Base-by-base conservation (phyloP, 768 basidiomycete genomes). In the Sarcodon aspratus region DNA sequence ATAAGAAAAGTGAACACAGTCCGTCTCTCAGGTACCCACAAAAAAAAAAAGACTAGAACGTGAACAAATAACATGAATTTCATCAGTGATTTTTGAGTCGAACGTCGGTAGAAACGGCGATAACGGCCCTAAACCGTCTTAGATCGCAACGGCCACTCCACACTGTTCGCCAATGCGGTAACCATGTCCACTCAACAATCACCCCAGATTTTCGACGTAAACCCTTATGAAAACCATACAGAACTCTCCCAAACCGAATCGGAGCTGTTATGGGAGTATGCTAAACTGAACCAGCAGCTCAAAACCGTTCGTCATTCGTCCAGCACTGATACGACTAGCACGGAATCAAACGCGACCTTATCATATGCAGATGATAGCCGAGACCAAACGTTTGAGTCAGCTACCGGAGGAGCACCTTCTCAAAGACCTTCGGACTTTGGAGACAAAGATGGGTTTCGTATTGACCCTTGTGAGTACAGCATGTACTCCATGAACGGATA, bases 401-500 rank as follows among this genome's bases (percentile, higher is more conserved):
- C 73, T 78, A 45, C 92, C 92, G 1, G 89, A 96, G 60, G 76
- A 85, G 52, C 69, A 71, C 46, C 74, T 97, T 59, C 68, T 97
- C 32, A 71, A 75, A 46, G 81, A 84, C 46, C 67, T 99, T 31
- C 74, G 93, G 35, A 72, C 78, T 6, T 69, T 99, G 43, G 95
- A 98, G 61, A 79, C 85, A 63, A 95, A 96, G 65, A 92, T 99
- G 85, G 90, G 88, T 7, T 72, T 99, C 48, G 93, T 97, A 0
- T 66, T 97, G 63, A 98, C 94, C 0, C 67, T 99, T 64, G 93
- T 93, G 59, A 54, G 78, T 67, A 11, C 35, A 35, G 40, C 12
- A 15, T 46, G 31, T 18, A 33, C 32, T 48, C 9, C 43, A 11
- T 18, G n/a, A 6, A 2, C 12, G 31, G 17, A 11, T 27, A 33